Conservation (phyloP, 2,329 filamentous ascomycete species). For the Trichoderma afroharzianum region DNA sequence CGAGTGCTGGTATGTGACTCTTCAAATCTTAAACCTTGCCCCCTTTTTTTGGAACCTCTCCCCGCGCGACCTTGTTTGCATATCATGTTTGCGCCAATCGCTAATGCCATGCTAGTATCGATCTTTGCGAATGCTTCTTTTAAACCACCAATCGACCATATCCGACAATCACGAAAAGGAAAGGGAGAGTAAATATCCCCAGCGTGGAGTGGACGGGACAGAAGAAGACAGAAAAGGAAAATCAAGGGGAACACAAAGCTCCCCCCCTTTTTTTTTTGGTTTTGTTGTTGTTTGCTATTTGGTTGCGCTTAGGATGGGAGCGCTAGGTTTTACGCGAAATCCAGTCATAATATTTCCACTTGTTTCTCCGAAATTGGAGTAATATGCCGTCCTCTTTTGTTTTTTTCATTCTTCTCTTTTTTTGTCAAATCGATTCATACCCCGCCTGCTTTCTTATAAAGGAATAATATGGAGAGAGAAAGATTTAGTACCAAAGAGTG, state of each 20-base stretch:
- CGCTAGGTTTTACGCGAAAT: not conserved
- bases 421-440: not conserved
- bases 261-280: not conserved
- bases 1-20: conserved; percentile 44
- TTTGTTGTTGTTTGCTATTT: not conserved
- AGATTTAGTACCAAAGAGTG: not conserved
- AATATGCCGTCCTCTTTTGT: not conserved
- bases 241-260: not conserved
- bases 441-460: not conserved
- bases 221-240: not conserved
- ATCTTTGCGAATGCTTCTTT: conserved; percentile 41
- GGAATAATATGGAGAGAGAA: not conserved
- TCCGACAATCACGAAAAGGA: not conserved
- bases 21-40: not conserved
- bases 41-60: not conserved
- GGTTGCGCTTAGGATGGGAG: not conserved
- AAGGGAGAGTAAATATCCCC: not conserved
- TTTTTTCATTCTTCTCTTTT: not conserved
- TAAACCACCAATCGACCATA: conserved; percentile 22
- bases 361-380: not conserved
- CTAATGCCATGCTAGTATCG: conserved; percentile 28
- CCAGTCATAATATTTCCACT: not conserved
- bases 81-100: not conserved
- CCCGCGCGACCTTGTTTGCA: not conserved
- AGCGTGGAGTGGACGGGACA: not conserved